Conservation (phyloP, 2,329 filamentous ascomycete species). For the Aspergillus neoniger region DNA sequence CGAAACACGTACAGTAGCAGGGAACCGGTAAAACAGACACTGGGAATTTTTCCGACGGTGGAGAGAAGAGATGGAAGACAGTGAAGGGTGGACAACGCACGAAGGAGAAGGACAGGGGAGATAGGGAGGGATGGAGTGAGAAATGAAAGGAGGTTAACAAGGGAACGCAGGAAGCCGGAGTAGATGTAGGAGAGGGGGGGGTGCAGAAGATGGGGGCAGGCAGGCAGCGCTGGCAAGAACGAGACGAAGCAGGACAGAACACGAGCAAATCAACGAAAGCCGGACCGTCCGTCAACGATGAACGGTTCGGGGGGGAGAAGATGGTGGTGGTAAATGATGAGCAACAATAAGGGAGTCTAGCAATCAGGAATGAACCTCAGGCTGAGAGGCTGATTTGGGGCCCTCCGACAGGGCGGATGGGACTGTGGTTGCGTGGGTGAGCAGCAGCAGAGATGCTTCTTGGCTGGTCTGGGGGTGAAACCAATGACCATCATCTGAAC, state of each 20-base stretch:
- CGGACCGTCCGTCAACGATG: not conserved
- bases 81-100: not conserved
- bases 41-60: not conserved
- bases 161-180: constrained; percentile 2
- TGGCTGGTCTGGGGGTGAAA: constrained; percentile 9
- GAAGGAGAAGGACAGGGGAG: not conserved
- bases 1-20: constrained; percentile 11
- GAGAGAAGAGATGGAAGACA: not conserved
- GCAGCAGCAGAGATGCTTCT: constrained; percentile 4
- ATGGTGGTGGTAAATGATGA: not conserved
- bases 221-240: not conserved
- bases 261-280: not conserved
- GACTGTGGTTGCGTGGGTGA: not conserved
- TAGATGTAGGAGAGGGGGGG: constrained; percentile 10
- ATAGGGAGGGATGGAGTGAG: constrained; percentile 9
- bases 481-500: constrained; percentile 11
- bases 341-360: not conserved
- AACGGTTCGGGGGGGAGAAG: not conserved
- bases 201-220: constrained; percentile 7
- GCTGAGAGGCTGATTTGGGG: constrained; percentile 8
- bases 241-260: constrained; percentile 7
- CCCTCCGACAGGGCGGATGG: constrained; percentile 6
- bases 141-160: constrained; percentile 7
- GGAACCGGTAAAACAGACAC: not conserved
- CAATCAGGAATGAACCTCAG: not conserved